These are phyloP conservation scores for Boletus coccyginus DNA, from an alignment of 768 basidiomycete genomes.

Conservation along the genomic window DNA sequence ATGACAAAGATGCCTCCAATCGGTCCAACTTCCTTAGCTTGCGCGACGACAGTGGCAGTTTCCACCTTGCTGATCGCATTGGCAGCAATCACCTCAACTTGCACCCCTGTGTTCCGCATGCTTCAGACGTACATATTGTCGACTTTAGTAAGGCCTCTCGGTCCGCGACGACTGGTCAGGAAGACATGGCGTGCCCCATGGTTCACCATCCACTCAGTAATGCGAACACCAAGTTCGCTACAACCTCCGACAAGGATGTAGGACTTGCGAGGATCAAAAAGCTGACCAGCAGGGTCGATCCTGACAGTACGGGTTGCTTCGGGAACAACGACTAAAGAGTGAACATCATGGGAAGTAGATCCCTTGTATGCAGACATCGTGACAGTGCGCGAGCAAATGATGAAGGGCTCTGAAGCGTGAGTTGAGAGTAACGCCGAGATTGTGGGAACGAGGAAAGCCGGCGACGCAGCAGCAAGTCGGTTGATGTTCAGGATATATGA, in stretches of 20 bases:
- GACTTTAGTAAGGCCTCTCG: slow-evolving; percentile 15
- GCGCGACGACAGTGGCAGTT: slow-evolving; percentile 22
- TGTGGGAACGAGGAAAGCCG: slow-evolving; percentile 15
- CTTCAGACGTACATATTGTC: slow-evolving; percentile 30
- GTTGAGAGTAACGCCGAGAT: slow-evolving; percentile 19
- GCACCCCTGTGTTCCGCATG: slow-evolving; percentile 22
- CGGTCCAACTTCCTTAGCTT: slow-evolving; percentile 20
- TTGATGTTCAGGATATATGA: not conserved
- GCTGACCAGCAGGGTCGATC: slow-evolving; percentile 24
- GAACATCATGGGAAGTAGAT: not conserved
- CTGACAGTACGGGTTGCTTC: slow-evolving; percentile 6
- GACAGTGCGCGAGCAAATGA: slow-evolving; percentile 5
- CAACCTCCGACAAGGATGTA: slow-evolving; percentile 22
- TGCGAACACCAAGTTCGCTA: slow-evolving; percentile 15
- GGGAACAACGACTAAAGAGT: slow-evolving; percentile 21
- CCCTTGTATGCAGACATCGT: slow-evolving; percentile 11
- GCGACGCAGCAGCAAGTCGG: slow-evolving; percentile 19
- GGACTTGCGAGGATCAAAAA: slow-evolving; percentile 31
- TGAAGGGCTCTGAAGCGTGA: slow-evolving; percentile 17
- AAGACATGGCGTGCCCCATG: slow-evolving; percentile 34
- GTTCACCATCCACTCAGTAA: slow-evolving; percentile 28
- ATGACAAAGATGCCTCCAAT: slow-evolving; percentile 35
- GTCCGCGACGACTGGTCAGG: slow-evolving; percentile 27
- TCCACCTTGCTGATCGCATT: slow-evolving; percentile 23
- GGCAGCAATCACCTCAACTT: slow-evolving; percentile 28